Percentiles rank a stretch among this genome's conserved stretches.
phyloP scores from a whole-genome alignment of 768 basidiomycete species.

The Brasilioporus rufonigricans region DNA sequence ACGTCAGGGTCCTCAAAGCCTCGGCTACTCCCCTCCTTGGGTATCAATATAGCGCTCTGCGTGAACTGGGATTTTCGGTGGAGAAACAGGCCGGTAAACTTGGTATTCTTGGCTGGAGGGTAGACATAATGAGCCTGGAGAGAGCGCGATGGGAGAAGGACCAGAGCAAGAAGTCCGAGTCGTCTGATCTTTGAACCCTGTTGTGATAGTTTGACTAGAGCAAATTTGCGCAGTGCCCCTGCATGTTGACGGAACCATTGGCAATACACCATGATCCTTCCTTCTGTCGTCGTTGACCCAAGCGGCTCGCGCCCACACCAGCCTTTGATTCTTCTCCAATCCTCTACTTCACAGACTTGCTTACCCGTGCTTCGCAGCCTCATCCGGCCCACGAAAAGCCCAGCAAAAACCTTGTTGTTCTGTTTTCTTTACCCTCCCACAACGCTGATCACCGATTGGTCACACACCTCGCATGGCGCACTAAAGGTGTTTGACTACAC shows the following conservation, averaged over 20 bases:
- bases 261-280: constrained; percentile 26
- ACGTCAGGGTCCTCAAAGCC: constrained; percentile 46
- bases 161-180: constrained; percentile 3
- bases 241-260: not conserved
- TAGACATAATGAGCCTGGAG: constrained; percentile 42
- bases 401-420: constrained; percentile 43
- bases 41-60: constrained; percentile 47
- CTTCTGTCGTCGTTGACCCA: constrained; percentile 28
- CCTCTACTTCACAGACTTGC: constrained; percentile 55
- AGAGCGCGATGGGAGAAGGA: constrained; percentile 46
- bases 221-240: too few relatives aligned
- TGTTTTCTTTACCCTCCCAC: constrained; percentile 57
- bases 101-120: constrained; percentile 61
- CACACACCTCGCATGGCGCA: constrained; percentile 16
- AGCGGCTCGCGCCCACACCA: constrained; percentile 29
- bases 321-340: constrained; percentile 55
- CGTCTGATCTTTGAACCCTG: constrained; percentile 10
- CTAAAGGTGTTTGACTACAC: constrained; percentile 51
- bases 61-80: constrained; percentile 47
- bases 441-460: constrained; percentile 35
- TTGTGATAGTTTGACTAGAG: not conserved
- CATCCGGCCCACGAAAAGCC: constrained; percentile 28
- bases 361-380: constrained; percentile 54
- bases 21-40: constrained; percentile 48
- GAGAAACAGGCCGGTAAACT: constrained; percentile 43